A percentile compares a stretch with the other conserved stretches of the same genome.
Evolutionary conservation across 2,329 filamentous ascomycete species (phyloP).

Genomic region (Parascedosporium putredinis): DNA sequence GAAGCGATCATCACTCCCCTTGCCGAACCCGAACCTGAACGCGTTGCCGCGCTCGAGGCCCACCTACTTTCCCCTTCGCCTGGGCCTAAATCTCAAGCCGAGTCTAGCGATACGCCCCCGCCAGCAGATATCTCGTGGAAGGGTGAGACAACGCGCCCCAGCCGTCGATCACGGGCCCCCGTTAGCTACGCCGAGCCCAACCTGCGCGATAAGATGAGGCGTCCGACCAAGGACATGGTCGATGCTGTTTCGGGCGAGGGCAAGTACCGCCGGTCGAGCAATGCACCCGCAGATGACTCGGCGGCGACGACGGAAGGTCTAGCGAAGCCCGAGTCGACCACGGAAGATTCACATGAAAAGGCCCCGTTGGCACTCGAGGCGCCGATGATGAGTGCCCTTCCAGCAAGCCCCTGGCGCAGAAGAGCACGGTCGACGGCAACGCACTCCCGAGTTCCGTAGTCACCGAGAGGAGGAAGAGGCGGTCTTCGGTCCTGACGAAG

Average conservation of each 20-base stretch:
- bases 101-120: constrained; percentile 45
- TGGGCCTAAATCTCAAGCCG: constrained; percentile 26
- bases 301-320: constrained; percentile 17
- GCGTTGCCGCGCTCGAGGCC: background rate
- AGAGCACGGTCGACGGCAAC: constrained; percentile 19
- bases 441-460: constrained; percentile 23
- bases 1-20: constrained; percentile 8
- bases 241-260: constrained; percentile 63
- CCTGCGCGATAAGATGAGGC: constrained; percentile 71
- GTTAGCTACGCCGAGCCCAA: constrained; percentile 80
- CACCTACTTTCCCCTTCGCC: constrained; percentile 28
- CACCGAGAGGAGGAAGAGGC: constrained; percentile 30
- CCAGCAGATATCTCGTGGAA: constrained; percentile 44
- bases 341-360: constrained; percentile 21
- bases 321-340: constrained; percentile 24
- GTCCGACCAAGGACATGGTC: constrained; percentile 64
- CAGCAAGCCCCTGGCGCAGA: constrained; percentile 34
- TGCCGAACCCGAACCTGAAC: constrained; percentile 13
- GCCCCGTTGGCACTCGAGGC: constrained; percentile 13
- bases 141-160: constrained; percentile 51
- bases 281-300: constrained; percentile 19
- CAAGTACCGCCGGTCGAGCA: constrained; percentile 35
- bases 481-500: constrained; percentile 19
- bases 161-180: constrained; percentile 54
- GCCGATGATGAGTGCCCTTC: constrained; percentile 15